Conservation (phyloP, 352 stramenopile genomes). For the Hyaloperonospora arabidopsidis region DNA sequence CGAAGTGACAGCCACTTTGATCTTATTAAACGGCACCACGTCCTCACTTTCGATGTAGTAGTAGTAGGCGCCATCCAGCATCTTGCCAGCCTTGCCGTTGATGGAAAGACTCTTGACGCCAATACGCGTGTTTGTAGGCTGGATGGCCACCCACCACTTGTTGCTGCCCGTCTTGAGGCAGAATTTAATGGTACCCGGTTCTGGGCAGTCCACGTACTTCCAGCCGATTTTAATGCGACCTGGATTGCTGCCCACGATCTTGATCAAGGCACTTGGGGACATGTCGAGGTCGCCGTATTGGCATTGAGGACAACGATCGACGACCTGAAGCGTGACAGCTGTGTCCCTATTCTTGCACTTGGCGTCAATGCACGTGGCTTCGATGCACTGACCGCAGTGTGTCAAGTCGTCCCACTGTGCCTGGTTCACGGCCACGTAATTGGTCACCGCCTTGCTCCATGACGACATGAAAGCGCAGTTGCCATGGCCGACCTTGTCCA, state of each 20-base stretch:
- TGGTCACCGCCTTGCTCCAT: constrained; percentile 17
- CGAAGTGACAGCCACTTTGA: constrained; percentile 20
- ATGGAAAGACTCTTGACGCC: constrained; percentile 19
- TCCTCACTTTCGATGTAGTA: constrained; percentile 20
- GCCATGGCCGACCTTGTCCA: constrained; percentile 10
- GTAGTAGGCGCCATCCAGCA: constrained; percentile 21
- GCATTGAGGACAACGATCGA: constrained; percentile 20
- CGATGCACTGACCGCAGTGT: constrained; percentile 24
- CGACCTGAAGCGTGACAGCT: constrained; percentile 20
- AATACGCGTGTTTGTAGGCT: constrained; percentile 21
- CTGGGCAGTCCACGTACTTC: constrained; percentile 26
- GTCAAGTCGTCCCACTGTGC: constrained; percentile 22
- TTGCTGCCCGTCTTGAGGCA: constrained; percentile 25
- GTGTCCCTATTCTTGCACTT: constrained; percentile 24
- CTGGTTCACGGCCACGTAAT: constrained; percentile 26
- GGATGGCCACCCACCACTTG: constrained; percentile 21
- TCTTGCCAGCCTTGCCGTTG: constrained; percentile 18
- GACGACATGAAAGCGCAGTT: constrained; percentile 25
- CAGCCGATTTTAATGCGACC: constrained; percentile 26
- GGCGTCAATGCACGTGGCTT: constrained; percentile 22
- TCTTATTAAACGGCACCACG: constrained; percentile 18
- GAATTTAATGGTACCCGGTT: constrained; percentile 23
- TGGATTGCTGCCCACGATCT: constrained; percentile 23
- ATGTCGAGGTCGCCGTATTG: constrained; percentile 24
- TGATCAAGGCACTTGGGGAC: constrained; percentile 19